Percentiles rank a stretch among this genome's conserved stretches.
phyloP scores from a whole-genome alignment of 108 stramenopile genomes.

The Nannochloropsis salina region DNA sequence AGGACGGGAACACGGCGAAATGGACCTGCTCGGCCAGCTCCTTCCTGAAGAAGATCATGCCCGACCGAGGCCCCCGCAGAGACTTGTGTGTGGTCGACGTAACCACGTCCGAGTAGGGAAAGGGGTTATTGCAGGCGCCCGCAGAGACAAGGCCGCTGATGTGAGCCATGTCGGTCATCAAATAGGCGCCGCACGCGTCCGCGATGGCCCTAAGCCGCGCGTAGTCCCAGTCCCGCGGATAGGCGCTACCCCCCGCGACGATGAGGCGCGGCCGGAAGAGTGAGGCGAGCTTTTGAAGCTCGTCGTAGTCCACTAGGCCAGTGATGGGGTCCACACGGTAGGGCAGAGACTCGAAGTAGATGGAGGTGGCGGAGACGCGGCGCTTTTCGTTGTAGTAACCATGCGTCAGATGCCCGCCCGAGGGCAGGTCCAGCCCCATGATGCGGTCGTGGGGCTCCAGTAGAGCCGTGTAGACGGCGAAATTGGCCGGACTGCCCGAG shows the following conservation, averaged over 20 bases:
- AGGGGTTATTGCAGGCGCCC: conserved; percentile 89
- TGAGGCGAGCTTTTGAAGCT: conserved; percentile 78
- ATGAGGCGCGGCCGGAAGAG: conserved; percentile 96
- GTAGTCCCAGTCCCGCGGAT: conserved; percentile 97
- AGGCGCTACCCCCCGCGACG: conserved; percentile 97
- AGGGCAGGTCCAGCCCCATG: conserved; percentile 94
- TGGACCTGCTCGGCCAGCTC: conserved; percentile 60
- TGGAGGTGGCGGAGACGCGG: conserved; percentile 54
- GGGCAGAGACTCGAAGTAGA: conserved; percentile 97
- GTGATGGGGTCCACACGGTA: conserved; percentile 95
- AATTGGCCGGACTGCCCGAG: conserved; percentile 97
- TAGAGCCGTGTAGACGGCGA: conserved; percentile 96
- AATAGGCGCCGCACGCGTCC: conserved; percentile 64
- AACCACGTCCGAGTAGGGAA: conserved; percentile 95
- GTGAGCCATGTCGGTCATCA: conserved; percentile 99
- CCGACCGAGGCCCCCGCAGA: conserved; percentile 97
- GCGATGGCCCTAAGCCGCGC: conserved; percentile 80
- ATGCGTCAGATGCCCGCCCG: conserved; percentile 94
- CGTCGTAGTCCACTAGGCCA: conserved; percentile 93
- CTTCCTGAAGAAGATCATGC: conserved; percentile 95
- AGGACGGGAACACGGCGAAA: conserved; percentile 55
- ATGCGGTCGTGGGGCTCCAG: conserved; percentile 97
- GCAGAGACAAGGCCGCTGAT: conserved; percentile 95
- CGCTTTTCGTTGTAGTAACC: conserved; percentile 59
- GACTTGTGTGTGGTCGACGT: conserved; percentile 99